phyloP scores from a whole-genome alignment of 2,329 filamentous ascomycete species.

The Trichoderma simmonsii region DNA sequence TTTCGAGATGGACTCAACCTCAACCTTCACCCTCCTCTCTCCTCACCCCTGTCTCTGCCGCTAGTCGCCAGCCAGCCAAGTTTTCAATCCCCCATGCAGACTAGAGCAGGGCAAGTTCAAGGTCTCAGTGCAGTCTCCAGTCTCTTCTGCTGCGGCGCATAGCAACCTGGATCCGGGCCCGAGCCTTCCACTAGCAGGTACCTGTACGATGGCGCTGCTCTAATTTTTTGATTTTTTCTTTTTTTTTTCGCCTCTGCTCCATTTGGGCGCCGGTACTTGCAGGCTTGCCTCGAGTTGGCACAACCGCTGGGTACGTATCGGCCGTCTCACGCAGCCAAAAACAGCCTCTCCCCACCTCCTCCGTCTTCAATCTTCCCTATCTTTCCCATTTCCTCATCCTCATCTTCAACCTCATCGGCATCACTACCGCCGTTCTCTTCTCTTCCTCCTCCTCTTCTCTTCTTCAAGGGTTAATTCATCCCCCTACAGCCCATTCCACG shows the following conservation, averaged over 20 bases:
- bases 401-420: not conserved
- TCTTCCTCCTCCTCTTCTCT: not conserved
- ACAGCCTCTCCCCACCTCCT: slow-evolving; percentile 16
- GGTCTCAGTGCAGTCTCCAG: slow-evolving; percentile 13
- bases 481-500: slow-evolving; percentile 10
- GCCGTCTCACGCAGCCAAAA: slow-evolving; percentile 18
- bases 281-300: not conserved
- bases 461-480: slow-evolving; percentile 2
- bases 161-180: slow-evolving; percentile 15
- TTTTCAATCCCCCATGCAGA: slow-evolving; percentile 5
- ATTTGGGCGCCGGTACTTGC: slow-evolving; percentile 16
- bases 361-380: slow-evolving; percentile 6
- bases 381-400: slow-evolving; percentile 13
- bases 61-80: slow-evolving; percentile 7
- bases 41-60: slow-evolving; percentile 3
- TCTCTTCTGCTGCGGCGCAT: slow-evolving; percentile 3
- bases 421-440: slow-evolving; percentile 9
- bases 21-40: not conserved
- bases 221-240: not conserved
- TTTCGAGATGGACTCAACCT: not conserved
- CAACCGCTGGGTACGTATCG: slow-evolving; percentile 11
- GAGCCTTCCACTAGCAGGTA: slow-evolving; percentile 19
- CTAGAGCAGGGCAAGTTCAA: slow-evolving; percentile 16
- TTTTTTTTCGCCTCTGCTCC: slow-evolving; percentile 14
- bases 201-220: slow-evolving; percentile 14